These are phyloP conservation scores for Tolypocladium sp. DNA, from an alignment of 2,329 filamentous ascomycete species.

Conservation along the genomic window DNA sequence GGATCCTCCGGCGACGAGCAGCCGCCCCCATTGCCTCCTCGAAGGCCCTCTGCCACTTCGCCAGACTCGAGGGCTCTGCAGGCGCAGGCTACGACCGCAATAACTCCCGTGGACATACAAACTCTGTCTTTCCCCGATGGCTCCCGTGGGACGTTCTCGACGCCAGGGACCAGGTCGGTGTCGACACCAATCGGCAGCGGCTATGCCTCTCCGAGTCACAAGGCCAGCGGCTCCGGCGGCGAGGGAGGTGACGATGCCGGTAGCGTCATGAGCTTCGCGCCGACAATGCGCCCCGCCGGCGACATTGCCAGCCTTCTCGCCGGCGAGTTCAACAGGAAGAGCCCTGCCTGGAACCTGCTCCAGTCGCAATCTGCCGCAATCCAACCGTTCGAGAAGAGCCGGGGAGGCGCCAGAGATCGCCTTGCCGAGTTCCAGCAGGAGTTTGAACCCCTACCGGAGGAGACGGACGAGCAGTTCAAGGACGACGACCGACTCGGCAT, in stretches of 20 bases:
- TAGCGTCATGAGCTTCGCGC: conserved; percentile 58
- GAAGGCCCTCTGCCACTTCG: conserved; percentile 27
- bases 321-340: conserved; percentile 57
- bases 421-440: conserved; percentile 65
- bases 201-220: conserved; percentile 26
- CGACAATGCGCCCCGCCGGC: conserved; percentile 51
- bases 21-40: conserved; percentile 47
- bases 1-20: conserved; percentile 29
- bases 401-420: conserved; percentile 34
- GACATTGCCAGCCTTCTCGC: conserved; percentile 78
- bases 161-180: conserved; percentile 21
- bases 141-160: conserved; percentile 53
- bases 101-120: conserved; percentile 74
- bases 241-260: conserved; percentile 50
- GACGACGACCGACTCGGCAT: conserved; percentile 54
- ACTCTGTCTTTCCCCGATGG: conserved; percentile 66
- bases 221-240: conserved; percentile 22
- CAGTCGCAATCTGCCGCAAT: conserved; percentile 51
- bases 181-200: conserved; percentile 31
- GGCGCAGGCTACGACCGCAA: conserved; percentile 71
- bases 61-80: conserved; percentile 32
- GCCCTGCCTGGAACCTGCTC: conserved; percentile 59
- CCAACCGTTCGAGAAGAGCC: conserved; percentile 50
- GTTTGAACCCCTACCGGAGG: conserved; percentile 65
- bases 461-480: conserved; percentile 26